Base-by-base conservation (phyloP, 768 basidiomycete species). In the Termitomyces sp. region DNA sequence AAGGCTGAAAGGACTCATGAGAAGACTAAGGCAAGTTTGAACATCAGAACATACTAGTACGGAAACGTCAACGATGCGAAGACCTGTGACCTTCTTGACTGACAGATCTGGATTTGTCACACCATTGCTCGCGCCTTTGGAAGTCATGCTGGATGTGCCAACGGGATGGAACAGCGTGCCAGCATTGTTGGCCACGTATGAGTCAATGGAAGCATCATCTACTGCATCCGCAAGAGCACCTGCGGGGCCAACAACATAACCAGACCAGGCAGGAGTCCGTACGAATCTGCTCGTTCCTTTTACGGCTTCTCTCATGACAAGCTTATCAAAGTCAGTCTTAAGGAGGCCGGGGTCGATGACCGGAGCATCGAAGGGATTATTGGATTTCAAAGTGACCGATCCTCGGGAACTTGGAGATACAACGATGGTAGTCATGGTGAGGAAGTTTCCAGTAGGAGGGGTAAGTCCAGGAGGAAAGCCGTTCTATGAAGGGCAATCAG, bases 281-380 rank as follows among this genome's bases (percentile, higher is more conserved):
- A 64, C 22, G 43, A 71, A 65, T 24, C 40, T 47, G 18, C 49
- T 53, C 14, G 35, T 60, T 20, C 57, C 57, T 36, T 65, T 62
- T 52, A 71, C 54, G 13, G 62, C 69, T 22, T 68, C 54, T 11
- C 56, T 55, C 61, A 70, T 69, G 44, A 58, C 63, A 22, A 60
- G 55, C n/a, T 68, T 59, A 60, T 70, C 70, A 44, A 64, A 63
- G 14, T 54, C 54, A 8, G 60, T 62, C 20, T 38, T 62, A 11
- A 76, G 70, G 66, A 79, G 76, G 51, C 74, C 74, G 0, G 79
- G 76, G 62, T 83, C 74, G 65, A 83, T 79, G 22, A 68, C 43
- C 1, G 81, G 79, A 38, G 67, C 51, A 45, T 69, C 71, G 67
- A 80, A 81, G 24, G 77, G 70, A 60, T 73, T 65, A n/a, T 65